Percentiles rank a stretch among this genome's conserved stretches.
These are phyloP conservation scores for Chlorociboria aeruginascens DNA, from an alignment of 495 filamentous ascomycete species.

Conservation along the genomic window DNA sequence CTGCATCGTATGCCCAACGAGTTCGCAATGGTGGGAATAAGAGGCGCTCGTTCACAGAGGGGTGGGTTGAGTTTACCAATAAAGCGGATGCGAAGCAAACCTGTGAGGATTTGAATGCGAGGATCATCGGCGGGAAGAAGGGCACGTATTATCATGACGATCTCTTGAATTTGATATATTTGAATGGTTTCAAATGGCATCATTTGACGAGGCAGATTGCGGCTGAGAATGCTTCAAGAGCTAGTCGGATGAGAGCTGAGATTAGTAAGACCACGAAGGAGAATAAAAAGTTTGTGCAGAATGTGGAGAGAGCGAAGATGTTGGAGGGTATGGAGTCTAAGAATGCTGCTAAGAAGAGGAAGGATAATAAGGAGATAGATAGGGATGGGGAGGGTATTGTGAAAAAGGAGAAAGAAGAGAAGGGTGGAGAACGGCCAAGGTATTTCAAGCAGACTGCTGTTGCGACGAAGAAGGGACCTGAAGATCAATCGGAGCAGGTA, in stretches of 20 bases:
- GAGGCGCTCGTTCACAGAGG: slow-evolving; percentile 76
- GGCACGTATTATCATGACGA: slow-evolving; percentile 86
- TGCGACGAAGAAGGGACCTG: slow-evolving; percentile 34
- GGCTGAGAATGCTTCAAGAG: slow-evolving; percentile 72
- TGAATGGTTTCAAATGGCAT: slow-evolving; percentile 77
- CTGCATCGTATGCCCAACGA: slow-evolving; percentile 42
- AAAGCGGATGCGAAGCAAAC: slow-evolving; percentile 63
- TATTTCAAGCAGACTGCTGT: slow-evolving; percentile 63
- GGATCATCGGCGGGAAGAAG: slow-evolving; percentile 77
- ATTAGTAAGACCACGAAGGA: slow-evolving; percentile 67
- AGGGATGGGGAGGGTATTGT: neutral
- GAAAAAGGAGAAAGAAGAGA: slow-evolving; percentile 1
- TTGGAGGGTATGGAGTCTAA: slow-evolving; percentile 55
- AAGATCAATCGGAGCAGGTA: slow-evolving; percentile 50
- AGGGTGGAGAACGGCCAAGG: slow-evolving; percentile 29
- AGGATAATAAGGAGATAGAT: slow-evolving; percentile 22
- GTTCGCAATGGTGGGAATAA: slow-evolving; percentile 70
- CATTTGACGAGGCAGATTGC: slow-evolving; percentile 57
- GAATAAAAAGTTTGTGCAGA: slow-evolving; percentile 70
- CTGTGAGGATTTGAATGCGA: slow-evolving; percentile 76
- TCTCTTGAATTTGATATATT: slow-evolving; percentile 68
- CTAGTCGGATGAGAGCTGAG: slow-evolving; percentile 66
- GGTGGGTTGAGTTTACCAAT: slow-evolving; percentile 81
- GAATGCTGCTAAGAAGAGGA: slow-evolving; percentile 46
- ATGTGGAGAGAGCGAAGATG: slow-evolving; percentile 67